Conservation (phyloP, 371 early-diverging fungal genomes). For the Lichtheimia ramosa region DNA sequence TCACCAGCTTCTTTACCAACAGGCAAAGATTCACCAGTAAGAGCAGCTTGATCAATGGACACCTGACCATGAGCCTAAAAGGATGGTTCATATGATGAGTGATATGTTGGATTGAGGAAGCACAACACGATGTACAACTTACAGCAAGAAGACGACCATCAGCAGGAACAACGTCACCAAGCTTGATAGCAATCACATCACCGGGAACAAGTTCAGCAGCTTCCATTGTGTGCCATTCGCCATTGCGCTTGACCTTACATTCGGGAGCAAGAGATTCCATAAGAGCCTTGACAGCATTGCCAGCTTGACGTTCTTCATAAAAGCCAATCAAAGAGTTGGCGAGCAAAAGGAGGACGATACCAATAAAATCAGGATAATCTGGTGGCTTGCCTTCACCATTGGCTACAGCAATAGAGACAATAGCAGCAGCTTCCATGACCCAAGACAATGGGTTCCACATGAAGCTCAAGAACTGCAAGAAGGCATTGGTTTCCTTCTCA, state of each 20-base stretch:
- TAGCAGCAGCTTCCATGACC: slow-evolving; percentile 72
- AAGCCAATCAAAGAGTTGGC: slow-evolving; percentile 83
- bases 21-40: slow-evolving; percentile 80
- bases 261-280: slow-evolving; percentile 70
- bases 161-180: slow-evolving; percentile 78
- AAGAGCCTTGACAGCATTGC: slow-evolving; percentile 69
- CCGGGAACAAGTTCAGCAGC: slow-evolving; percentile 64
- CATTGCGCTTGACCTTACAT: slow-evolving; percentile 62
- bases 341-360: slow-evolving; percentile 74
- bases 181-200: slow-evolving; percentile 66
- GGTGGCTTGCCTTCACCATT: slow-evolving; percentile 63
- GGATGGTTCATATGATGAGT: neutral
- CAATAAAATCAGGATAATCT: slow-evolving; percentile 80
- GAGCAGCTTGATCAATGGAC: slow-evolving; percentile 72
- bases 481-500: slow-evolving; percentile 71
- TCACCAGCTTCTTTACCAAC: slow-evolving; percentile 68
- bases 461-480: slow-evolving; percentile 82
- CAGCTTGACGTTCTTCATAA: slow-evolving; percentile 76
- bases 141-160: slow-evolving; percentile 57
- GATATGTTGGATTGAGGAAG: neutral
- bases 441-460: slow-evolving; percentile 75
- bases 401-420: slow-evolving; percentile 63
- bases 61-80: slow-evolving; percentile 46
- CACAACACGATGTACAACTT: slow-evolving; percentile 16
- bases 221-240: slow-evolving; percentile 50